phyloP scores from a whole-genome alignment of 257 asterid species.

The Ajuga chamaepitys region DNA sequence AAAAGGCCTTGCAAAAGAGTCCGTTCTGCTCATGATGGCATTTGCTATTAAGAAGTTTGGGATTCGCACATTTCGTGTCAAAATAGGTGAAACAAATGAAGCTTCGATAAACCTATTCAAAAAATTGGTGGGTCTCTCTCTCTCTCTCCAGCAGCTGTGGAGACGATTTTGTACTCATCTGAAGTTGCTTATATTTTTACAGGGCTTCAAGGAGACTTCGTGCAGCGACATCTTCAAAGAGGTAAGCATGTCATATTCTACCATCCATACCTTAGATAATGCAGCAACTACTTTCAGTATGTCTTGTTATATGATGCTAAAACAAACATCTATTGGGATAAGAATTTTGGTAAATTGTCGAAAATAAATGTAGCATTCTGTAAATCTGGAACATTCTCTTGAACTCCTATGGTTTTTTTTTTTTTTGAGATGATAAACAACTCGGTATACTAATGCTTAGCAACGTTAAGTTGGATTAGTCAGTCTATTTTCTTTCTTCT shows the following conservation, averaged over 20 bases:
- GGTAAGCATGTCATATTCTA: constrained; percentile 37
- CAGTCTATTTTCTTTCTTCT: too few relatives aligned
- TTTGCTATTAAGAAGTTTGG: constrained; percentile 59
- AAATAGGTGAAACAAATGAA: constrained; percentile 68
- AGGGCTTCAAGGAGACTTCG: constrained; percentile 70
- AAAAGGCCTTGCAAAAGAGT: constrained; percentile 84
- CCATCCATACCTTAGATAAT: background rate
- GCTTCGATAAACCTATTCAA: constrained; percentile 69
- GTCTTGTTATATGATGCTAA: background rate
- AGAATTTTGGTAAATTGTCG: background rate
- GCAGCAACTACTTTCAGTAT: background rate
- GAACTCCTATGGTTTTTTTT: too few relatives aligned
- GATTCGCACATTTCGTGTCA: constrained; percentile 52
- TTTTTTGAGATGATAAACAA: background rate
- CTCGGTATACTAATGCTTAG: background rate
- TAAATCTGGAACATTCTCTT: too few relatives aligned
- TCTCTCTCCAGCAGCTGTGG: background rate
- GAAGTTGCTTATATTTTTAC: constrained; percentile 7
- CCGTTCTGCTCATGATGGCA: constrained; percentile 76
- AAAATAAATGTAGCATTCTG: background rate
- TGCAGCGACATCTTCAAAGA: constrained; percentile 74
- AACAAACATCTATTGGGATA: background rate
- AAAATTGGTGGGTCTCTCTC: constrained; percentile 49
- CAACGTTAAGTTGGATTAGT: background rate
- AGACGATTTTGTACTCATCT: background rate